These are phyloP conservation scores for Straminergon stramineum DNA, from an alignment of 225 moss, liverwort and hornwort species.

Conservation along the genomic window DNA sequence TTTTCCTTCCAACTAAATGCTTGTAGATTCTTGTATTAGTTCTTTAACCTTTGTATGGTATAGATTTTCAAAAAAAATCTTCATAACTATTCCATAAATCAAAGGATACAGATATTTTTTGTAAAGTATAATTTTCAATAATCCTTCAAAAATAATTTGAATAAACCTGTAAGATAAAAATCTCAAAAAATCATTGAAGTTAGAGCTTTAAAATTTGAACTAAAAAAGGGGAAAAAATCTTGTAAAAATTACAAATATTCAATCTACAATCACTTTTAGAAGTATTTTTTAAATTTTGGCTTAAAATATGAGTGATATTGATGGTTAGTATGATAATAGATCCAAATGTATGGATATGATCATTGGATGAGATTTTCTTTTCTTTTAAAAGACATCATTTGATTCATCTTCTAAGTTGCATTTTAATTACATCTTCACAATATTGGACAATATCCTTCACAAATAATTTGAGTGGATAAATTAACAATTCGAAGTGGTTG, in stretches of 20 bases:
- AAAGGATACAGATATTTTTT: not conserved
- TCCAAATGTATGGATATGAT: accelerated
- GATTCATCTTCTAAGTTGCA: not conserved
- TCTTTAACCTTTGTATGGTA: not conserved
- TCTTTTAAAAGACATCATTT: not conserved
- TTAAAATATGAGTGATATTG: not conserved
- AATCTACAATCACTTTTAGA: too few species aligned
- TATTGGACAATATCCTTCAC: not conserved
- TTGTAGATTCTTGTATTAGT: too few species aligned
- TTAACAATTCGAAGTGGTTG: too few species aligned
- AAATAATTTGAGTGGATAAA: too few species aligned
- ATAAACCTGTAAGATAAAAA: not conserved
- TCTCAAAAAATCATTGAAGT: not conserved
- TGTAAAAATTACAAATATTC: too few species aligned
- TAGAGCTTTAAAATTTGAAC: too few species aligned
- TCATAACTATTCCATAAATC: not conserved
- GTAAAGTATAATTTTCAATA: not conserved
- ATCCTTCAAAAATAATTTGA: not conserved
- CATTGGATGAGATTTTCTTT: not conserved
- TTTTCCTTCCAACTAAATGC: too few species aligned
- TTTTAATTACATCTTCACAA: not conserved
- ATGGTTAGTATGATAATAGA: not conserved
- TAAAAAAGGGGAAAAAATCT: too few species aligned
- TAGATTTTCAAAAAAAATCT: not conserved
- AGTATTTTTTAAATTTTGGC: too few species aligned